Conservation (phyloP, 805 yeast genomes). For the Yamadazyma philogaea region DNA sequence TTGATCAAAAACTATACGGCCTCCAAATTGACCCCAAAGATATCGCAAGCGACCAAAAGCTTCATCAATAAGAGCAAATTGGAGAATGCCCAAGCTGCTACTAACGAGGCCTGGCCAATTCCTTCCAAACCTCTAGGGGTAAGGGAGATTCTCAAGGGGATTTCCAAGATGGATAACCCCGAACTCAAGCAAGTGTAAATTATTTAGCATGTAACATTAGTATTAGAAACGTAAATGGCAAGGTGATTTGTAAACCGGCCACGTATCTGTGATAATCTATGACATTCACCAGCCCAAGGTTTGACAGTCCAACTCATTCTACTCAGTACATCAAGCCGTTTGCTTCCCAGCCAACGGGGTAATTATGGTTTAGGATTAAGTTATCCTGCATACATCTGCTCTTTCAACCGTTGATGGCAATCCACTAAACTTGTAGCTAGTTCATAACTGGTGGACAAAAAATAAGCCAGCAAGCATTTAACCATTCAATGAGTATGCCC, state of each 20-base stretch:
- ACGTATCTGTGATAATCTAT: no score
- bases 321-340: no score
- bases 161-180: slow-evolving; percentile 6
- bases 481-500: no score
- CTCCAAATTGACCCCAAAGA: slow-evolving; percentile 17
- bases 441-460: no score
- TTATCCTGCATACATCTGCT: no score
- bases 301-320: no score
- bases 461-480: no score
- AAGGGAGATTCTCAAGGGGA: slow-evolving; percentile 21
- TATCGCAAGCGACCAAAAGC: slow-evolving; percentile 20
- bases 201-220: not conserved
- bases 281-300: no score
- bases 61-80: slow-evolving; percentile 20
- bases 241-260: not conserved
- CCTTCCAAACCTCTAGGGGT: slow-evolving; percentile 17
- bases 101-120: slow-evolving; percentile 17
- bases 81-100: slow-evolving; percentile 5
- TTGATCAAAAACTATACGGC: slow-evolving; percentile 20
- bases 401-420: no score
- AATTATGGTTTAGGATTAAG: no score
- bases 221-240: not conserved
- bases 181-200: not conserved
- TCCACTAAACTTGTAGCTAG: no score
- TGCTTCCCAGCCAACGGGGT: no score